A percentile compares a stretch with the other conserved stretches of the same genome.
Conservation (phyloP, 192 early-diverging fungal genomes). For the Gryganskiella cystojenkinii region DNA sequence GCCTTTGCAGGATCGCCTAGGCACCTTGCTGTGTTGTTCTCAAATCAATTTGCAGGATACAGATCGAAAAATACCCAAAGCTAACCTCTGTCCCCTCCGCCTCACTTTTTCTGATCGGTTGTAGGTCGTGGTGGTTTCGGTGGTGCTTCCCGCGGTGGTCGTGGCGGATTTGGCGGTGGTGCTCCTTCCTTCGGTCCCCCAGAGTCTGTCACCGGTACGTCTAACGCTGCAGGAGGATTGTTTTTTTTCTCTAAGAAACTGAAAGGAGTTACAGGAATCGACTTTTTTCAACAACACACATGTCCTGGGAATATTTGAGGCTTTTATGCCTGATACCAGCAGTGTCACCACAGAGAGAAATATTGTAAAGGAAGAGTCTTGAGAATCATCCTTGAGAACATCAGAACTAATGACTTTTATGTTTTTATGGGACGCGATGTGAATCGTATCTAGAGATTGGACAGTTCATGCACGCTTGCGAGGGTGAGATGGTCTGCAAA, state of each 20-base stretch:
- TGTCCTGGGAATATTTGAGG: too few relatives aligned
- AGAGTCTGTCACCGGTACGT: constrained; percentile 73
- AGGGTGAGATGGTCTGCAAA: constrained; percentile 97
- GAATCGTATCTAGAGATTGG: too few relatives aligned
- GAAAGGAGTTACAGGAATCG: too few relatives aligned
- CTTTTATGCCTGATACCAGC: too few relatives aligned
- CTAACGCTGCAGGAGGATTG: neutral
- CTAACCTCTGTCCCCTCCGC: neutral
- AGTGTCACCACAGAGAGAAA: too few relatives aligned
- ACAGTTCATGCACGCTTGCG: constrained; percentile 91
- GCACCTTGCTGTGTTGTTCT: too few relatives aligned
- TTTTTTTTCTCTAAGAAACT: too few relatives aligned
- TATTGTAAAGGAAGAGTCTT: too few relatives aligned
- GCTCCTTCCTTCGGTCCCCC: constrained; percentile 77
- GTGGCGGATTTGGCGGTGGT: constrained; percentile 60
- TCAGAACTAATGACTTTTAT: neutral
- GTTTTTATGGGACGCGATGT: too few relatives aligned
- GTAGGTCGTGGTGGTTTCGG: constrained; percentile 53
- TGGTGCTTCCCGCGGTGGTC: constrained; percentile 61
- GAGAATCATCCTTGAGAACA: neutral
- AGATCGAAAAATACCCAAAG: neutral
- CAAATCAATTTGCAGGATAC: neutral
- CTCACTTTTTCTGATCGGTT: neutral
- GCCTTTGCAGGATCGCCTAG: too few relatives aligned
- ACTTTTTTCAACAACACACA: too few relatives aligned